Evolutionary conservation across 495 filamentous ascomycete species (phyloP), one percentile per base, ranked within the genome.

Genomic region (Xylaria scruposa): DNA sequence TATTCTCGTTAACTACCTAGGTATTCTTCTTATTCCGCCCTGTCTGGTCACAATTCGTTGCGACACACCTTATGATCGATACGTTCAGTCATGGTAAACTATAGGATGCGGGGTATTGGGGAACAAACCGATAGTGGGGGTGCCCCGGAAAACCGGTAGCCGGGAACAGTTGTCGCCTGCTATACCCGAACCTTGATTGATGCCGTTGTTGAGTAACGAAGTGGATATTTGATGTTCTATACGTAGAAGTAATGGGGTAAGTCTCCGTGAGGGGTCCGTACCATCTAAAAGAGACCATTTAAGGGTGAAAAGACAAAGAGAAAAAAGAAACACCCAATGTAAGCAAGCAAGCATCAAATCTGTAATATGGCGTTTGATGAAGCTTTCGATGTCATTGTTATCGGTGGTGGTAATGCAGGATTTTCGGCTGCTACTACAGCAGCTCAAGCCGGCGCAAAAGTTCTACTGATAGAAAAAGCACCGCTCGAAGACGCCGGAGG

Each of bases 381-480:
- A 59, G 73, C 65, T 68, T 80, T 73, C 75, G 85, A 88, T 73
- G 82, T 90, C 63, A 78, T 90, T 0, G 80, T 91, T 7, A 75
- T 89, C 65, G 88, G 88, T 70, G 77, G 82, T 53, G 89, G 88
- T 29, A 90, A 90, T 73, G 89, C 89, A 19, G 89, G 88, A 36
- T 87, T 90, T 79, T 85, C 78, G 15, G 84, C 89, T 13, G 88
- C 87, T 36, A 73, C 83, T 8, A 83, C 86, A 2, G 87, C 88
- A 12, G 77, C 76, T 3, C 77, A 87, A 70, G 44, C 72, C 65
- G 80, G 81, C 36, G 80, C 80, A 13, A 46, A 74, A 3, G 81
- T 88, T 19, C 66, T 87, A 17, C 76, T 90, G 7, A 81, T 90
- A 49, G 88, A 90, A 70, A 88, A 87, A 77, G 83, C 81, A 58